phyloP scores from a whole-genome alignment of 2,329 filamentous ascomycete genomes.

The Chaetomium strumarium region DNA sequence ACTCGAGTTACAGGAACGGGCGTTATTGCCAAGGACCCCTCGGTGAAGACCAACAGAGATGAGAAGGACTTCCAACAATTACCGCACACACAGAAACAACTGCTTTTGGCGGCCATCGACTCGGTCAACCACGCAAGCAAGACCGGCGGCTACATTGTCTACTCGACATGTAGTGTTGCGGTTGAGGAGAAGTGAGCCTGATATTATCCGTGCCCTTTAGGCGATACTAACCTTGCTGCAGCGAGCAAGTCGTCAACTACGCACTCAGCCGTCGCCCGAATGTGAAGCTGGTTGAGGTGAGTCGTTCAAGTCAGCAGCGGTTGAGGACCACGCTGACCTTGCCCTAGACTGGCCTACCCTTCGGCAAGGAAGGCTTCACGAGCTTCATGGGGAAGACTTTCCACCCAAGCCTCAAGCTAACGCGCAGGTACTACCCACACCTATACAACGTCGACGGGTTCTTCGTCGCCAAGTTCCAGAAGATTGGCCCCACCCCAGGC shows the following conservation, averaged over 20 bases:
- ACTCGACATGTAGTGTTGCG: slow-evolving; percentile 93
- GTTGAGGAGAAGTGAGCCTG: slow-evolving; percentile 64
- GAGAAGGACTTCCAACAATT: slow-evolving; percentile 90
- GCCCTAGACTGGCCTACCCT: slow-evolving; percentile 65
- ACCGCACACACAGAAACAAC: slow-evolving; percentile 90
- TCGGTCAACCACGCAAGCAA: slow-evolving; percentile 87
- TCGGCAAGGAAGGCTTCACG: slow-evolving; percentile 89
- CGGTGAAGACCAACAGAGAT: slow-evolving; percentile 97
- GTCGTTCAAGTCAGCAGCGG: not conserved
- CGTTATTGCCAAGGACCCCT: slow-evolving; percentile 94
- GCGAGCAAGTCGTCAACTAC: slow-evolving; percentile 63
- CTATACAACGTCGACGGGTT: slow-evolving; percentile 95
- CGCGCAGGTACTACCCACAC: slow-evolving; percentile 83
- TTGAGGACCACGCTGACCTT: slow-evolving; percentile 8
- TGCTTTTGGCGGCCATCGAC: slow-evolving; percentile 88
- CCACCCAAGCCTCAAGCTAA: slow-evolving; percentile 75
- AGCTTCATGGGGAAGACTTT: slow-evolving; percentile 89
- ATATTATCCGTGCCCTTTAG: not conserved
- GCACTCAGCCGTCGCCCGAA: slow-evolving; percentile 88
- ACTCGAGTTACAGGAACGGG: slow-evolving; percentile 57
- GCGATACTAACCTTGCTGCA: slow-evolving; percentile 7
- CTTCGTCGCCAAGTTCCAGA: slow-evolving; percentile 97
- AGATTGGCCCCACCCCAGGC: slow-evolving; percentile 69
- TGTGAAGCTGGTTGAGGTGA: slow-evolving; percentile 73
- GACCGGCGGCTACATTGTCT: slow-evolving; percentile 91